These are phyloP conservation scores for Xylaria grammica DNA, from an alignment of 495 filamentous ascomycete genomes.

Conservation along the genomic window DNA sequence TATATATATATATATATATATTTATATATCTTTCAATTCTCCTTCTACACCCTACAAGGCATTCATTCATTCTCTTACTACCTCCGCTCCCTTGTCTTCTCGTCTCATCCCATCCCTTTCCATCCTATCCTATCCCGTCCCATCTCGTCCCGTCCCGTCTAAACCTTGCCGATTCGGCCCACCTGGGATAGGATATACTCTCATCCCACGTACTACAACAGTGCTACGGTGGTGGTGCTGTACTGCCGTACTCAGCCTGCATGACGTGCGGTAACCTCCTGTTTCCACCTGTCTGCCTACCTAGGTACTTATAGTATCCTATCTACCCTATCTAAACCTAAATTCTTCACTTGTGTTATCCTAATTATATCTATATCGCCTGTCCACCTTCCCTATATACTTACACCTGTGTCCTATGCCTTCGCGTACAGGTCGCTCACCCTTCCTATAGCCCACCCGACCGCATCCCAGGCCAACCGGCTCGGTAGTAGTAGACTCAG, in stretches of 20 bases:
- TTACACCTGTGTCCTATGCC: neutral
- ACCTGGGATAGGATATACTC: neutral
- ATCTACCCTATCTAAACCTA: neutral
- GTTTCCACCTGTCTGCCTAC: neutral
- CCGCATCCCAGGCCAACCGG: neutral
- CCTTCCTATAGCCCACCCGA: neutral
- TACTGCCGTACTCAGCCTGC: slow-evolving; percentile 8
- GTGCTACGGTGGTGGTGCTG: neutral
- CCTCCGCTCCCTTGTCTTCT: neutral
- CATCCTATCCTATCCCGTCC: slow-evolving; percentile 11
- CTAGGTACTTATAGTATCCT: neutral
- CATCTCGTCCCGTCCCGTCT: slow-evolving; percentile 22
- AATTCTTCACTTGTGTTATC: neutral
- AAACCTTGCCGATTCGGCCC: slow-evolving; percentile 14
- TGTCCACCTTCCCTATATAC: neutral
- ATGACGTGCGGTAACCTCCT: slow-evolving; percentile 5
- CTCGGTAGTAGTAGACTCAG: neutral
- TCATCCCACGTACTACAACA: slow-evolving; percentile 10
- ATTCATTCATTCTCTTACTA: no score
- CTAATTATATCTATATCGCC: neutral
- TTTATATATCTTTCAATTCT: no score
- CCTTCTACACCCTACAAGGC: neutral
- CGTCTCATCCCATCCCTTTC: neutral
- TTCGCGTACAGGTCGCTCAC: neutral
- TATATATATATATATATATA: no score